Evolutionary conservation across 2,329 filamentous ascomycete species (phyloP).

Genomic region (Venturiaceae sp.): DNA sequence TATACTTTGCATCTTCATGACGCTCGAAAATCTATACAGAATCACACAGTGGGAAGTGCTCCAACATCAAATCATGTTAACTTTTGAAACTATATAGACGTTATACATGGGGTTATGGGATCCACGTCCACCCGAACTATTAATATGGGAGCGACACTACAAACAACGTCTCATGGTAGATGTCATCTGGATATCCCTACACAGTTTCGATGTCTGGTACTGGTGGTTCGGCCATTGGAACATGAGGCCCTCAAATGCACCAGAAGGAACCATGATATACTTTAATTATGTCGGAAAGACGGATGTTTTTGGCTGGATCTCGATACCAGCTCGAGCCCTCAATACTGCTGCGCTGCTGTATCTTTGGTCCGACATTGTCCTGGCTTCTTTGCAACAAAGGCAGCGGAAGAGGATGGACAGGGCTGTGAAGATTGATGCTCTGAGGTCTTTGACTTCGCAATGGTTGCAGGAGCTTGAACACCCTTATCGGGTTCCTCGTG

Average conservation of each 20-base stretch:
- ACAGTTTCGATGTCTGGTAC: conserved; percentile 8
- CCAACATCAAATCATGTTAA: too few relatives aligned
- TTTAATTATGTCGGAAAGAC: not conserved
- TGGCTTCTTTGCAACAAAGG: not conserved
- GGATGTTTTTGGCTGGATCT: not conserved
- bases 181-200: conserved; percentile 6
- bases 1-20: too few relatives aligned
- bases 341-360: not conserved
- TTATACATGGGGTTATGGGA: conserved; percentile 6
- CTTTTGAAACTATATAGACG: not conserved
- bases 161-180: not conserved
- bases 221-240: conserved; percentile 8
- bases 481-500: not conserved
- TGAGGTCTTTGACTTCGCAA: not conserved
- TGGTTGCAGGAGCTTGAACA: not conserved
- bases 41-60: too few relatives aligned
- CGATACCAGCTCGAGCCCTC: conserved; percentile 1
- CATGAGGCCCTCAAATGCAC: conserved; percentile 5
- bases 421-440: not conserved
- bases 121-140: not conserved
- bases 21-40: too few relatives aligned
- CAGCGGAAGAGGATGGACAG: not conserved
- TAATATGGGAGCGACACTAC: conserved; percentile 6
- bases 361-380: not conserved
- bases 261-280: conserved; percentile 5